phyloP scores from a whole-genome alignment of 257 asterid genomes.

The Nicotiana sylvestris region DNA sequence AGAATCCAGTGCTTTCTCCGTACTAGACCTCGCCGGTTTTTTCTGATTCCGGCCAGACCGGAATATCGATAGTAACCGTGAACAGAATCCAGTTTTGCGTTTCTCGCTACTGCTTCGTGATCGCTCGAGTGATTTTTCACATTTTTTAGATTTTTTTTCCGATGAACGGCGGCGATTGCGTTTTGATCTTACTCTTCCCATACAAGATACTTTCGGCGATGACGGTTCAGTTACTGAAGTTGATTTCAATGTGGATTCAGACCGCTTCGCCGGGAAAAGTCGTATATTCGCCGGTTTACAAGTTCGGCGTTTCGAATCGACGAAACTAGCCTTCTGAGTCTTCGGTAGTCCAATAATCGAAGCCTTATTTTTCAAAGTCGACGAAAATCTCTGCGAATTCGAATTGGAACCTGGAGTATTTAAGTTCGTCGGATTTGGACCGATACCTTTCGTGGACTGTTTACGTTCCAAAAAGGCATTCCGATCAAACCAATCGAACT shows the following conservation, averaged over 20 bases:
- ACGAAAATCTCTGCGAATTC: conserved; percentile 53
- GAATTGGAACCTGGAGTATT: conserved; percentile 36
- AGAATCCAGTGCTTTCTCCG: conserved; percentile 25
- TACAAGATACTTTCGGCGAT: conserved; percentile 91
- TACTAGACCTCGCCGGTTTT: conserved; percentile 28
- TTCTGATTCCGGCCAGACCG: conserved; percentile 25
- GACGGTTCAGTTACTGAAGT: conserved; percentile 57
- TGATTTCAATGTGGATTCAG: conserved; percentile 39
- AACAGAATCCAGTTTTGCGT: conserved; percentile 47
- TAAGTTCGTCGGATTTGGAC: conserved; percentile 23
- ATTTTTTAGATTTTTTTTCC: conserved; percentile 28
- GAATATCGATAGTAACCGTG: conserved; percentile 48
- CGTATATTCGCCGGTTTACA: conserved; percentile 37
- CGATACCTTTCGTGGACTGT: conserved; percentile 59
- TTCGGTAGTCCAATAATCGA: conserved; percentile 71
- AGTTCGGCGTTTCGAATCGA: conserved; percentile 41
- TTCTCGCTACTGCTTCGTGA: conserved; percentile 30
- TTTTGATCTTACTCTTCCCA: conserved; percentile 88
- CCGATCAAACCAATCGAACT: conserved; percentile 81
- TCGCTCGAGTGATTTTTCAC: conserved; percentile 31
- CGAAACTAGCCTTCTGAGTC: conserved; percentile 48
- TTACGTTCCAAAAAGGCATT: conserved; percentile 72
- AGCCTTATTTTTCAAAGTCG: conserved; percentile 43
- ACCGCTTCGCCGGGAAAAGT: conserved; percentile 70
- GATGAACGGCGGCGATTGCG: conserved; percentile 57